These are phyloP conservation scores for Ramaria sp. DNA, from an alignment of 768 basidiomycete species.

Conservation along the genomic window DNA sequence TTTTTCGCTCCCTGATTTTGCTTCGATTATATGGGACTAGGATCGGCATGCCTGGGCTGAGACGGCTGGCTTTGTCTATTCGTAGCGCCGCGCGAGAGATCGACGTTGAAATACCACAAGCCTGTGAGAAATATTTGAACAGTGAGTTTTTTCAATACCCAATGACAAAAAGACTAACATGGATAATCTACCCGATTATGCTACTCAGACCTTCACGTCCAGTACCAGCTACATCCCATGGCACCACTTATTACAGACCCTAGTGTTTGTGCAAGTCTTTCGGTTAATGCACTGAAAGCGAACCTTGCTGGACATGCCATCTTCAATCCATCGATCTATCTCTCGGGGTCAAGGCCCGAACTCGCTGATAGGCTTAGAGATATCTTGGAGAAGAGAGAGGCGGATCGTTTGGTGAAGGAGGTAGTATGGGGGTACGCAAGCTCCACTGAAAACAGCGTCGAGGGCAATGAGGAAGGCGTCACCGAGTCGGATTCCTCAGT, in stretches of 20 bases:
- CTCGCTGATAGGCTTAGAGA: constrained; percentile 35
- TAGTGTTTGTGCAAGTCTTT: constrained; percentile 28
- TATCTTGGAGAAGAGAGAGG: constrained; percentile 34
- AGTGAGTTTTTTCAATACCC: constrained; percentile 23
- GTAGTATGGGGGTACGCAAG: constrained; percentile 2
- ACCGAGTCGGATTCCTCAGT: not conserved
- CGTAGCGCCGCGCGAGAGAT: constrained; percentile 28
- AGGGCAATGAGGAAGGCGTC: not conserved
- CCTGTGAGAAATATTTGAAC: constrained; percentile 43
- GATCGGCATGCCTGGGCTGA: constrained; percentile 47
- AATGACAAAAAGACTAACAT: too few species aligned
- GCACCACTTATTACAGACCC: constrained; percentile 43
- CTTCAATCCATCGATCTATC: constrained; percentile 32
- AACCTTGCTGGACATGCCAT: constrained; percentile 49
- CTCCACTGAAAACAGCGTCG: not conserved
- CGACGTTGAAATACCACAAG: constrained; percentile 41
- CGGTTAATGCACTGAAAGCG: constrained; percentile 36
- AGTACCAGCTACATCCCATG: constrained; percentile 35
- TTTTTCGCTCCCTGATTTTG: constrained; percentile 35
- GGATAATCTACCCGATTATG: too few species aligned
- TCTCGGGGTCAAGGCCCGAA: constrained; percentile 36
- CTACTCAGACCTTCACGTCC: constrained; percentile 35
- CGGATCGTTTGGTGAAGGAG: constrained; percentile 41
- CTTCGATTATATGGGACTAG: constrained; percentile 44
- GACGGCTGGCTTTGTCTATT: constrained; percentile 33